Base-by-base conservation (phyloP, 345 rosid genomes). In the Kernera saxatilis region DNA sequence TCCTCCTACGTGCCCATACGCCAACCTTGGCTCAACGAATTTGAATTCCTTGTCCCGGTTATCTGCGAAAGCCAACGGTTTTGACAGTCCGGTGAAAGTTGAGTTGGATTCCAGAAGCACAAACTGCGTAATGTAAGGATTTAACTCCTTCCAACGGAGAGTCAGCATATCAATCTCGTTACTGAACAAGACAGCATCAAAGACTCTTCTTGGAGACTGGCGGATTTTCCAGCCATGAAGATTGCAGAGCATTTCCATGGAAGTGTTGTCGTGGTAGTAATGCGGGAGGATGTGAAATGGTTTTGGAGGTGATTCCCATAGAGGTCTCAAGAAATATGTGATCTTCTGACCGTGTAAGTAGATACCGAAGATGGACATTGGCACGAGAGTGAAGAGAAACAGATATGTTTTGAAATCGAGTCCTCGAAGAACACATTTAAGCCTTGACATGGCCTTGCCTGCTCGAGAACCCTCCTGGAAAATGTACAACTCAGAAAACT, bases 71-170 rank as follows among this genome's bases (percentile, higher is more conserved):
- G 73, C 36, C 77, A 88, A 67, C 8, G 88, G 80, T 60, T 93
- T 93, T 8, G 82, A 70, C 12, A 87, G 26, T 58, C 93, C 87
- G 6, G 97, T 84, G 50, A 90, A 93, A 6, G 98, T 93, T 0
- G 97, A 93, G 76, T 93, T 93, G 5, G 98, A 87, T 81, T 93
- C 97, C 0, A 93, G 96, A 62, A 90, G 83, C 50, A 93, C 97
- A 54, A 90, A 93, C 69, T 87, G 89, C 1, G 91, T 88, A 17
- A 93, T 63, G 53, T 81, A 88, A 12, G 98, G 96, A 75, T 74
- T 67, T 69, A 93, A 74, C 81, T 93, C 98, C 1, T 88, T 88
- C 97, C 98, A 93, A 13, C 97, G 87, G 71, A 93, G 59, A 2
- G 82, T 83, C 11, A 90, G 85, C 70, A 90, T 88, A 57, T 93